Evolutionary conservation across 140 eudicot species (phyloP).

Genomic region (Erigeron philadelphicus): DNA sequence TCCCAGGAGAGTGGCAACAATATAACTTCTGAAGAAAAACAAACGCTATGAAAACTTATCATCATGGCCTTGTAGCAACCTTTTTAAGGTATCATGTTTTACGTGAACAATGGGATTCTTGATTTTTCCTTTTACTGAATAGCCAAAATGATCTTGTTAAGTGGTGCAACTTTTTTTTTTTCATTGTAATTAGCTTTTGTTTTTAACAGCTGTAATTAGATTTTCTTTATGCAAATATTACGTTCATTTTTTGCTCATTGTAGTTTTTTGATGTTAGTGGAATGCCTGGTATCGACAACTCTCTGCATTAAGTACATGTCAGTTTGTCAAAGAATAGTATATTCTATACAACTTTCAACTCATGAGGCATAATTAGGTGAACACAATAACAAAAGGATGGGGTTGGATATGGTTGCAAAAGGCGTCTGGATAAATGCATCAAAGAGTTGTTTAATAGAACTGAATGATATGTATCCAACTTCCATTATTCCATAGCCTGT

Average conservation of each 20-base stretch:
- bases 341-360: neutral
- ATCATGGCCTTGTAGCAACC: neutral
- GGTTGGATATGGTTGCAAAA: neutral
- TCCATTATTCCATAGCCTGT: too few relatives aligned
- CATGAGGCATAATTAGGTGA: neutral
- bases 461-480: too few relatives aligned
- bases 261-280: neutral
- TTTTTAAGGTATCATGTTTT: slow-evolving; percentile 1
- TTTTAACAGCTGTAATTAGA: neutral
- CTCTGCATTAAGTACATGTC: neutral
- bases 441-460: too few relatives aligned
- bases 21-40: slow-evolving; percentile 42
- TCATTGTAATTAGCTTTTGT: neutral
- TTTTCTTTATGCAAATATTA: neutral
- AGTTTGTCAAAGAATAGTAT: neutral
- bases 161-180: neutral
- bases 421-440: too few relatives aligned
- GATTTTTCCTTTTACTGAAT: slow-evolving; percentile 19
- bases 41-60: slow-evolving; percentile 25
- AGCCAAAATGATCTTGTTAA: slow-evolving; percentile 17
- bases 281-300: neutral
- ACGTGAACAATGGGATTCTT: neutral
- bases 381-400: neutral
- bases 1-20: slow-evolving; percentile 33
- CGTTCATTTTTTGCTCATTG: neutral